Conservation (phyloP, 768 basidiomycete species). For the Amanita pallidorosea region DNA sequence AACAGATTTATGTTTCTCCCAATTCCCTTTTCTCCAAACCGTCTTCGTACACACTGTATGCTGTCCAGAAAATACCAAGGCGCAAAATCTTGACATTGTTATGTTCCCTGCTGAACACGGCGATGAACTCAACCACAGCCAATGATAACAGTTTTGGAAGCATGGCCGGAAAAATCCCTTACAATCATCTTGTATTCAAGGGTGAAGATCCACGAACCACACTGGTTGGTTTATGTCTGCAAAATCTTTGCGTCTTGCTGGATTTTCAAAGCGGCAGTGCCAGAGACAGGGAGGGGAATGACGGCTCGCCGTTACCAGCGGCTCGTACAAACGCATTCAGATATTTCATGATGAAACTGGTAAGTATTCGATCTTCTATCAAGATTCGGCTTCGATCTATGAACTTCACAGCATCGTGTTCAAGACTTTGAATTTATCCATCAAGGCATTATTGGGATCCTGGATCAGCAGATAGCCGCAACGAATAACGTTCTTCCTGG, state of each 20-base stretch:
- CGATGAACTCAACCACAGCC: slow-evolving; percentile 55
- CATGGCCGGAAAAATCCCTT: slow-evolving; percentile 73
- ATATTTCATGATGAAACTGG: slow-evolving; percentile 87
- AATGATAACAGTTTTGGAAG: slow-evolving; percentile 46
- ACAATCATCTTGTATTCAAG: slow-evolving; percentile 85
- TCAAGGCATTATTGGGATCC: slow-evolving; percentile 53
- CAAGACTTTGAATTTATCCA: slow-evolving; percentile 84
- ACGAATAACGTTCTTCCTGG: slow-evolving; percentile 74
- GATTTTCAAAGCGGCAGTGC: slow-evolving; percentile 77
- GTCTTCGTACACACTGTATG: slow-evolving; percentile 66
- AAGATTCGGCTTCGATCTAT: slow-evolving; percentile 6
- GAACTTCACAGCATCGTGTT: slow-evolving; percentile 58
- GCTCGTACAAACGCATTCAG: slow-evolving; percentile 79
- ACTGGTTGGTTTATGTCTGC: slow-evolving; percentile 66
- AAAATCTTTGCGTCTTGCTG: slow-evolving; percentile 64
- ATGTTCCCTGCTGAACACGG: slow-evolving; percentile 89
- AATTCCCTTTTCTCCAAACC: slow-evolving; percentile 60
- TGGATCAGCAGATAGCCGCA: slow-evolving; percentile 69
- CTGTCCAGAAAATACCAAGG: slow-evolving; percentile 67
- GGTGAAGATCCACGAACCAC: slow-evolving; percentile 71
- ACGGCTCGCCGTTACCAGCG: slow-evolving; percentile 40
- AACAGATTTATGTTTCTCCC: slow-evolving; percentile 79
- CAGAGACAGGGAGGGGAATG: slow-evolving; percentile 40
- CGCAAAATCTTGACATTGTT: slow-evolving; percentile 84
- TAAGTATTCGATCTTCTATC: slow-evolving; percentile 20